Base-by-base conservation (phyloP, 2,329 filamentous ascomycete species). In the Exophiala spinifera region DNA sequence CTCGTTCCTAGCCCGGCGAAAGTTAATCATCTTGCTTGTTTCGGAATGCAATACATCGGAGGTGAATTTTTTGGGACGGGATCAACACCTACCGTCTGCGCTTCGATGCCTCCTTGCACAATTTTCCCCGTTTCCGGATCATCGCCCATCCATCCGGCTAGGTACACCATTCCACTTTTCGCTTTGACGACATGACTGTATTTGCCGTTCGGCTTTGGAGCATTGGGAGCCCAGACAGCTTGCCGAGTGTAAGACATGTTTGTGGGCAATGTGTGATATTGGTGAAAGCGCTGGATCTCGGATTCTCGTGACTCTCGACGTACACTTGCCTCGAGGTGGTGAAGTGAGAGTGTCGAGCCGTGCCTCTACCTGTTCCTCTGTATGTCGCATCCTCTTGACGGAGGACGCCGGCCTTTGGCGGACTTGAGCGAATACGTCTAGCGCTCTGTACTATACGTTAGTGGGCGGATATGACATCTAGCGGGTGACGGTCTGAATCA, bases 51-150 rank as follows among this genome's bases (percentile, higher is more conserved):
- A n/a, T n/a, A n/a, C n/a, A n/a, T n/a, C n/a, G n/a, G n/a, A n/a
- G n/a, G n/a, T 8, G 6, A 8, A 7, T 31, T 31, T 31, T 10
- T 31, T 5, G 28, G 11, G 28, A 31, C 28, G 28, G 8, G 28
- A 11, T 31, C 28, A 31, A 31, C 11, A 40, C 50, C 31, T 47
- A 53, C 50, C 6, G 51, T 53, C 42, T 53, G 51, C 25, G 44
- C 51, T 23, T 36, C 44, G 19, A 49, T 53, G 1, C 36, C 45
- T 10, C 45, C 36, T 2, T n/a, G 15, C 4, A 53, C 45, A n/a
- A 44, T 44, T n/a, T 23, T 25, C n/a, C 42, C 42, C 6, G 42
- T 44, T 21, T 44, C 42, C 8, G 42, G 42, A 28, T 44, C 42
- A 8, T 44, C 42, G 8, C 42, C 42, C 42, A 44, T 44, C 42